Conservation (phyloP, 305 asterid species). For the Fraxinus floribunda region DNA sequence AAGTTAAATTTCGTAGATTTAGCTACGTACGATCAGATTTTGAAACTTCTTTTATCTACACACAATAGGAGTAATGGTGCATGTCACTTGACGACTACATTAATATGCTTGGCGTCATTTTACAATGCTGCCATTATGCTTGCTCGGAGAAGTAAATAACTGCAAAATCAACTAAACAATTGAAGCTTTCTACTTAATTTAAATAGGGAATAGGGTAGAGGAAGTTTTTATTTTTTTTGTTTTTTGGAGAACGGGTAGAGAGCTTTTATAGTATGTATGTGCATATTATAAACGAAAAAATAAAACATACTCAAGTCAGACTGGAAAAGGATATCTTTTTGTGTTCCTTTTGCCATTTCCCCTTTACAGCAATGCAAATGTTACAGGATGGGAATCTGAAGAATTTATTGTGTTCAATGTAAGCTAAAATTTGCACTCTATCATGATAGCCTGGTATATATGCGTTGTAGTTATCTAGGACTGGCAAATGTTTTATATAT, state of each 20-base stretch:
- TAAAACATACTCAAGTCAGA: neutral
- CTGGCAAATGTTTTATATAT: neutral
- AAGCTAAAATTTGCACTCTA: neutral
- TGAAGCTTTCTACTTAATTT: no score
- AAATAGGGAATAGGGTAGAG: no score
- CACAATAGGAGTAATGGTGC: neutral
- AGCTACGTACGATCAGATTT: neutral
- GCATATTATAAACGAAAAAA: neutral
- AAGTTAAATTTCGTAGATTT: neutral
- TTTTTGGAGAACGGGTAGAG: neutral
- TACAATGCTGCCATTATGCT: neutral
- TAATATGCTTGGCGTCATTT: neutral
- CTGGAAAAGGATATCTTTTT: neutral
- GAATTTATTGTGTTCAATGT: neutral
- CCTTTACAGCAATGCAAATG: neutral
- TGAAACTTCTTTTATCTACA: neutral
- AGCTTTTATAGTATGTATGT: neutral
- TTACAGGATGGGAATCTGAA: neutral
- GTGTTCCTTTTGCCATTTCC: neutral
- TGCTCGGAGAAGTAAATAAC: neutral
- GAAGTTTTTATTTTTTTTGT: no score
- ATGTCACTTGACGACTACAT: neutral
- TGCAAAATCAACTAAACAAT: neutral
- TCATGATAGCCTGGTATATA: neutral
- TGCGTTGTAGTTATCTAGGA: no score